Evolutionary conservation across 2,329 filamentous ascomycete species (phyloP), one percentile per base, ranked within the genome.

Genomic region (Talaromyces sp.): DNA sequence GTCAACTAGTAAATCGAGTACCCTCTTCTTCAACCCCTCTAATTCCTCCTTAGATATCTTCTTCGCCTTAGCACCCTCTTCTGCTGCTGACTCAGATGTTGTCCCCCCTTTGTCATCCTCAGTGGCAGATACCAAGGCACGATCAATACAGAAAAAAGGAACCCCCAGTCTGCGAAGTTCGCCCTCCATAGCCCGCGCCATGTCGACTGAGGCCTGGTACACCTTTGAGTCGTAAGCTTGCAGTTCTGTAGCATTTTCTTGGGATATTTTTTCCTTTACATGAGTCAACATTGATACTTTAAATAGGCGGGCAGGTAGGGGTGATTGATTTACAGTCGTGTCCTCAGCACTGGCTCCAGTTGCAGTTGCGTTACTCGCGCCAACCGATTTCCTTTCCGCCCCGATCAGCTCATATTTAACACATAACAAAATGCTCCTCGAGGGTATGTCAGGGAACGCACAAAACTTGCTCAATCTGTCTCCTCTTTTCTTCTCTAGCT

Each of bases 181-280:
- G 1, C 75, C 73, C 7, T 78, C 80, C 75, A 89, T 85, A 14
- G 83, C 82, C n/a, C 81, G 78, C 0, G 84, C 81, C 87, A 90
- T 89, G 11, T 84, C 79, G 47, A 76, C 76, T 60, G 84, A 83
- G 2, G 87, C 87, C 63, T 79, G 81, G 69, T 89, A 85, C 16
- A 90, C 85, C 71, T 90, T 90, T 61, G 77, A 75, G 68, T 90
- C 87, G 71, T 87, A 90, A 22, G 79, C 78, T 35, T 77, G 72
- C 8, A 90, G 75, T 72, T 90, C 88, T 57, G 81, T 78, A 39
- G 81, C 74, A 56, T 87, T 77, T 57, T 83, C 80, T 67, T 83
- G 76, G 77, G 82, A 37, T 47, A 37, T 24, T 7, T 60, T 64
- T 58, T 33, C 48, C 48, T 56, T 56, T 39, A 11, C 39, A 2